These are phyloP conservation scores for Mrakia gelida DNA, from an alignment of 768 basidiomycete species.

Conservation along the genomic window DNA sequence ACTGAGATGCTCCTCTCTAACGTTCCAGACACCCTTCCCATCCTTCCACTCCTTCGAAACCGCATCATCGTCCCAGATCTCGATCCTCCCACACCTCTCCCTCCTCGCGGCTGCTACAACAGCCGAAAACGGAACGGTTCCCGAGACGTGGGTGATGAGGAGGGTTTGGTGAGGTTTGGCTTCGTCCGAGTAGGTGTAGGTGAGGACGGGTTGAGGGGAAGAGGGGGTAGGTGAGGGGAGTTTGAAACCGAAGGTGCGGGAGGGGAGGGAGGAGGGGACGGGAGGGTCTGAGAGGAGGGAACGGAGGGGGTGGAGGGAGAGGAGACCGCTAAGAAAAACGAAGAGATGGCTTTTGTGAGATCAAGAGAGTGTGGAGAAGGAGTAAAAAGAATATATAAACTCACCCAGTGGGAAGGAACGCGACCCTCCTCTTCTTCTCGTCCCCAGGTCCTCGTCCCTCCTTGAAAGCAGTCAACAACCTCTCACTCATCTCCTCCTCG, in stretches of 20 bases:
- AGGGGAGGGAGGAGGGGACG: not conserved
- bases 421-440: not conserved
- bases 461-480: not conserved
- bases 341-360: not conserved
- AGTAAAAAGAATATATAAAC: not conserved
- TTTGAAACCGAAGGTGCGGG: slow-evolving; percentile 1
- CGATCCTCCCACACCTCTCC: slow-evolving; percentile 10
- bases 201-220: not conserved
- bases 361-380: not conserved
- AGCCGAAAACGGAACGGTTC: not conserved
- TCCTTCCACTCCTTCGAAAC: not conserved
- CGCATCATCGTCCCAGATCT: slow-evolving; percentile 22
- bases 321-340: not conserved
- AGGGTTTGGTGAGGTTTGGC: slow-evolving; percentile 12
- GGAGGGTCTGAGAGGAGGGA: slow-evolving; percentile 12
- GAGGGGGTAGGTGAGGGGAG: not conserved
- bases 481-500: not conserved
- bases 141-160: not conserved
- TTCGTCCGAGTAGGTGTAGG: not conserved
- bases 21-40: not conserved
- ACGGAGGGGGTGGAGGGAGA: slow-evolving; percentile 3
- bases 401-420: not conserved
- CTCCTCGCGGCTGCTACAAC: slow-evolving; percentile 4
- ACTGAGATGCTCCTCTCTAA: not conserved
- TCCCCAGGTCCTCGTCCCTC: not conserved